These are phyloP conservation scores for Aegilops longissima DNA, from an alignment of 176 grass and related monocot species.

Conservation along the genomic window DNA sequence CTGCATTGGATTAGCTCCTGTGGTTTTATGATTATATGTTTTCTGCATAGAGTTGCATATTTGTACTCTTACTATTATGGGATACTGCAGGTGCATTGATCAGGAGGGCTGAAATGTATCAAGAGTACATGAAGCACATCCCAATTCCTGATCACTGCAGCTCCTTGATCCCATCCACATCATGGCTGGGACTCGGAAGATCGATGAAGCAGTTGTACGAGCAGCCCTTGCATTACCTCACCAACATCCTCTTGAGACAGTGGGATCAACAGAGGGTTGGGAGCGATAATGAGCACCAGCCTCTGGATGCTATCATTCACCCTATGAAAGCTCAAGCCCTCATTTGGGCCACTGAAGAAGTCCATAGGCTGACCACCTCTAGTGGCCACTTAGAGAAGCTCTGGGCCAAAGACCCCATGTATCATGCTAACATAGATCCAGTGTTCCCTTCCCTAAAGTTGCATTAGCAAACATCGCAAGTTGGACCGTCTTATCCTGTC, in stretches of 20 bases:
- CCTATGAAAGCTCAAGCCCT: constrained; percentile 73
- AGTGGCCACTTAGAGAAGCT: constrained; percentile 53
- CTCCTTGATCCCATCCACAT: constrained; percentile 71
- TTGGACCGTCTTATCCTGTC: background rate
- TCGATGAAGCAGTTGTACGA: constrained; percentile 73
- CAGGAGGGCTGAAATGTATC: constrained; percentile 90
- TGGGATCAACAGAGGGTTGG: constrained; percentile 75
- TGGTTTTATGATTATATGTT: constrained; percentile 18
- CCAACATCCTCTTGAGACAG: constrained; percentile 64
- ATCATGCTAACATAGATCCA: constrained; percentile 69
- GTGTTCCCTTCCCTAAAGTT: constrained; percentile 47
- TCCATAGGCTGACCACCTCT: constrained; percentile 65
- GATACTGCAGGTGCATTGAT: constrained; percentile 72
- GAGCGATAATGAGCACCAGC: constrained; percentile 40
- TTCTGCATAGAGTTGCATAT: background rate
- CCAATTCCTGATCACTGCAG: constrained; percentile 52
- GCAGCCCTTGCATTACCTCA: constrained; percentile 88
- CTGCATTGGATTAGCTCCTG: constrained; percentile 4
- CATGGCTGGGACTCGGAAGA: constrained; percentile 71
- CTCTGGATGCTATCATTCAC: constrained; percentile 67
- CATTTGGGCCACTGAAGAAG: constrained; percentile 76
- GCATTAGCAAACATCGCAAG: background rate
- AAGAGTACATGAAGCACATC: constrained; percentile 81
- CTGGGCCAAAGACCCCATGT: constrained; percentile 69
- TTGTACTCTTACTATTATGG: constrained; percentile 21